Evolutionary conservation across 2,329 filamentous ascomycete genomes (phyloP), one percentile per base, ranked within the genome.

Genomic region (Dothideomycetidae sp.): DNA sequence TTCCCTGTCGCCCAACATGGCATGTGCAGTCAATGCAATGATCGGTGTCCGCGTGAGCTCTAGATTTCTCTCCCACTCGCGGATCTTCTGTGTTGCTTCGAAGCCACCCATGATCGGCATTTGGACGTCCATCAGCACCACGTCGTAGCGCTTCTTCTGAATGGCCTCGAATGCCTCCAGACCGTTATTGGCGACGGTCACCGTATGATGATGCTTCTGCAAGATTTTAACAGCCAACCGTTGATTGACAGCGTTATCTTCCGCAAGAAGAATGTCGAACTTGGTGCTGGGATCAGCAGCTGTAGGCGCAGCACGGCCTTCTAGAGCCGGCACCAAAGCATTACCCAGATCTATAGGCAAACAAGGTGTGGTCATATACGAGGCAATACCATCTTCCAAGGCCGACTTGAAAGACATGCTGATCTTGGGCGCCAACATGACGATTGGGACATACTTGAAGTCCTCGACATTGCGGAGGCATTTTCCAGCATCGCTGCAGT

Each of bases 71-170:
- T 98, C 90, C 58, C 88, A 96, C 57, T 94, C 85, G 51, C 90
- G 76, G 48, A 98, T 98, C 66, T 93, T 93, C 48, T 78, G 82
- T 3, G 90, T 98, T 10, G 90, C 86, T 61, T 98, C 90, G 55
- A 98, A 96, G 31, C 90, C 90, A 55, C 90, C 90, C 86, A 96
- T 96, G 52, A 96, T 81, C n/a, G 90, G 90, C 90, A 98, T 98
- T 57, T 96, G 90, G 12, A 98, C 90, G 55, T 98, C 90, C 90
- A 98, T 98, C 33, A 98, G 70, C 46, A 98, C 90, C 44, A 93
- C 83, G 57, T 98, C 90, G 56, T 92, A 98, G 55, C 83, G 80
- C 62, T 81, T 88, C 55, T 78, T 75, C 67, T 92, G 86, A 49
- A 94, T 77, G n/a, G 81, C 78, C 53, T 94, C 81, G 10, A 96